Evolutionary conservation across 371 early-diverging fungal genomes (phyloP), one percentile per base, ranked within the genome.

Genomic region (Sporodiniella umbellata): DNA sequence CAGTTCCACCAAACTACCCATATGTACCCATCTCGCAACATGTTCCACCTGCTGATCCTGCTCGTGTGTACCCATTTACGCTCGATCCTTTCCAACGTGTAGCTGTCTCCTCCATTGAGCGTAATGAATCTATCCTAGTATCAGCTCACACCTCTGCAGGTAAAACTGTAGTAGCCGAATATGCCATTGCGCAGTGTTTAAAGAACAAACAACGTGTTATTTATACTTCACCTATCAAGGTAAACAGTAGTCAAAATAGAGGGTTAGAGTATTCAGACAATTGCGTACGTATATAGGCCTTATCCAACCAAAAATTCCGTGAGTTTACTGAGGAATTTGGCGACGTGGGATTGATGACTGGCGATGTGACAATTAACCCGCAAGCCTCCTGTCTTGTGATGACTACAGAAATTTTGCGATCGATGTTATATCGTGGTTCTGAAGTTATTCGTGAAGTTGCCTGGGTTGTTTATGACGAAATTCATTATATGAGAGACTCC

Each of bases 261-360:
- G n/a, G 33, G n/a, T n/a, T n/a, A n/a, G n/a, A n/a, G n/a, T n/a
- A n/a, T n/a, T n/a, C n/a, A n/a, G 19, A 31, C 23, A 15, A 15
- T 18, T 12, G n/a, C 38, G 22, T 6, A 24, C 33, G 45, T 8
- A 17, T 25, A 8, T 57, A 93, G 85, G 99, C 99, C 4, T 79
- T 99, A 53, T 92, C 92, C 43, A 99, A 99, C 64, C 99, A 99
- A 81, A 99, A 99, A 76, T 99, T 91, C 60, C 84, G 99, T 63
- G 99, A 99, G 73, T 84, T 99, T 42, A 82, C 88, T 51, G 90
- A 90, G 51, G 96, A 97, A 65, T 99, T 99, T 81, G 93, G 93
- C 21, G 99, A 99, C 72, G 99, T 99, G 7, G 99, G 99, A 14
- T 79, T 99, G 61, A 96, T 99, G 97, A 99, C 99, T 8, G 99